Percentiles rank a stretch among this genome's conserved stretches.
Conservation (phyloP, 176 grass and related monocot genomes). For the Miscanthus lutarioriparius region DNA sequence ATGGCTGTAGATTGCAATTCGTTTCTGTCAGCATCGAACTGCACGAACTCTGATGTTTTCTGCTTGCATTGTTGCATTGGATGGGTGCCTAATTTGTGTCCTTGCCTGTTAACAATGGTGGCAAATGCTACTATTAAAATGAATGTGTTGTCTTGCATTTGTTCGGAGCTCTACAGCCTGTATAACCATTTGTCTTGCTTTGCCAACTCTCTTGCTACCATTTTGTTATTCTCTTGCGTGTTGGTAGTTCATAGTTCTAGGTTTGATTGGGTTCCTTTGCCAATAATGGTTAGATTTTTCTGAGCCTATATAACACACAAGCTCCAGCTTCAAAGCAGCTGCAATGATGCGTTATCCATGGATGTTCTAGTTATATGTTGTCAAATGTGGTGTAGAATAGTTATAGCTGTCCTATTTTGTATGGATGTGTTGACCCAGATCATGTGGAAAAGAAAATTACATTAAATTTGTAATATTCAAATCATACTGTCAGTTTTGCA, state of each 20-base stretch:
- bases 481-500: background rate
- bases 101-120: background rate
- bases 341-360: background rate
- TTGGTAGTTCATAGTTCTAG: background rate
- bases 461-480: background rate
- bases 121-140: background rate
- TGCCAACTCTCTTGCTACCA: too few species aligned
- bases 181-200: too few species aligned
- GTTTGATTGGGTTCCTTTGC: background rate
- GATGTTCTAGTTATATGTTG: background rate
- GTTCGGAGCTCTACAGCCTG: background rate
- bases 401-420: background rate
- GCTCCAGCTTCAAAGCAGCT: background rate
- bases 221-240: background rate
- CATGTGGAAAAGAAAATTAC: background rate
- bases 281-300: background rate
- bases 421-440: background rate
- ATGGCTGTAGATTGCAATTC: background rate
- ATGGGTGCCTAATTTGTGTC: background rate
- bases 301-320: background rate
- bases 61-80: background rate
- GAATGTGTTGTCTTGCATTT: background rate
- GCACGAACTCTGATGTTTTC: background rate
- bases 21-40: background rate
- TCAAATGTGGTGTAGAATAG: background rate